Conservation (phyloP, 345 rosid genomes). For the Pistacia vera region DNA sequence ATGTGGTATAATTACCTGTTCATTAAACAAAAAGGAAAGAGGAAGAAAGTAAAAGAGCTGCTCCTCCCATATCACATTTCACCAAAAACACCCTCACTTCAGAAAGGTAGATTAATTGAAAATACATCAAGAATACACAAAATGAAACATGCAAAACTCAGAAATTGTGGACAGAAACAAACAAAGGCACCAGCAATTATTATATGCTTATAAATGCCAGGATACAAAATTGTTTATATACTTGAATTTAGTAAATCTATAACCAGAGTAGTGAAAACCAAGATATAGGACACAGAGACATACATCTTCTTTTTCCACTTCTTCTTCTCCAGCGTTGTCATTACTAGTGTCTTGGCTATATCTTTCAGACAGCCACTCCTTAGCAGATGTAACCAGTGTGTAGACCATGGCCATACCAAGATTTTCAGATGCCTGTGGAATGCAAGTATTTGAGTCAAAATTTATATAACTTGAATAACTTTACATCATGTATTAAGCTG, state of each 20-base stretch:
- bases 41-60: neutral
- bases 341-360: constrained; percentile 58
- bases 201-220: neutral
- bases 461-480: constrained; percentile 11
- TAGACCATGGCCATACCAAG: constrained; percentile 99
- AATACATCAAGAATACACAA: neutral
- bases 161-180: neutral
- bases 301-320: constrained; percentile 85
- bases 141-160: neutral
- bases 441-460: constrained; percentile 18
- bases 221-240: neutral
- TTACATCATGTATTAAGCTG: neutral
- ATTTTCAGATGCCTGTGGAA: constrained; percentile 78
- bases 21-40: neutral
- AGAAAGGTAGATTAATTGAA: neutral
- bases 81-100: constrained; percentile 4
- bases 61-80: neutral
- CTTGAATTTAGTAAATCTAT: constrained; percentile 10
- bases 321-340: constrained; percentile 49
- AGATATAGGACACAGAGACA: constrained; percentile 26
- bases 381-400: constrained; percentile 84
- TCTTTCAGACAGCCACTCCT: constrained; percentile 88
- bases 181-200: neutral
- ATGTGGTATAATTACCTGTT: constrained; percentile 82
- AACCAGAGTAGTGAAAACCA: neutral